Evolutionary conservation across 768 basidiomycete species (phyloP), one percentile per base, ranked within the genome.

Genomic region (Mycena filopes): DNA sequence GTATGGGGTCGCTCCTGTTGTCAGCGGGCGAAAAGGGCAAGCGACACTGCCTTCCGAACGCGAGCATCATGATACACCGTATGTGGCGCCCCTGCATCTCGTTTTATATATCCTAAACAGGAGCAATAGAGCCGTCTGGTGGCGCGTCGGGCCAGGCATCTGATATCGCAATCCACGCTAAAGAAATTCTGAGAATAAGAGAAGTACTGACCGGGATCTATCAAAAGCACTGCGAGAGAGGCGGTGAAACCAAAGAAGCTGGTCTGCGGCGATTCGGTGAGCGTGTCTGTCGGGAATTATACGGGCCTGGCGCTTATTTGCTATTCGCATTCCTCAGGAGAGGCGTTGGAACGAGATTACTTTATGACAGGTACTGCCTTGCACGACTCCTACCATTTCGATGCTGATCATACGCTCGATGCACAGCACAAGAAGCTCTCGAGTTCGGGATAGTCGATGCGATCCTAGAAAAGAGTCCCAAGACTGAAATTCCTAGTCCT

Each of bases 41-140:
- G 76, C 85, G 97, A 31, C 95, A 95, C 75, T 92, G 92, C 71
- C 85, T 99, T 62, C 95, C 95, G 15, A 93, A 98, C 75, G 91
- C 95, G 21, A 94, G 92, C 74, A 95, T 99, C 73, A 99, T 99
- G 97, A 98, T 99, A 59, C 97, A 99, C 77, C 97, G 96, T 97
- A 75, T 66, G 84, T 78, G 31, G 16, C 25, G 23, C 54, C 31
- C n/a, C 55, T 29, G 16, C 45, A 73, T 88, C 76, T 31, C 36
- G 33, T 28, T 40, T 21, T 38, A 46, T 31, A 47, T 66, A 53
- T 40, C 67, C 36, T 64, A 62, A 51, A 42, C 43, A 48, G 53
- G 48, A 67, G 59, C 55, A n/a, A 55, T 80, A 98, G 96, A 99
- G 78, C 97, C 97, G 0, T 97, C 95, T 38, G 97, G 97, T 58